These are phyloP conservation scores for Thermothielavioides terrestris DNA, from an alignment of 495 filamentous ascomycete species.

Conservation along the genomic window DNA sequence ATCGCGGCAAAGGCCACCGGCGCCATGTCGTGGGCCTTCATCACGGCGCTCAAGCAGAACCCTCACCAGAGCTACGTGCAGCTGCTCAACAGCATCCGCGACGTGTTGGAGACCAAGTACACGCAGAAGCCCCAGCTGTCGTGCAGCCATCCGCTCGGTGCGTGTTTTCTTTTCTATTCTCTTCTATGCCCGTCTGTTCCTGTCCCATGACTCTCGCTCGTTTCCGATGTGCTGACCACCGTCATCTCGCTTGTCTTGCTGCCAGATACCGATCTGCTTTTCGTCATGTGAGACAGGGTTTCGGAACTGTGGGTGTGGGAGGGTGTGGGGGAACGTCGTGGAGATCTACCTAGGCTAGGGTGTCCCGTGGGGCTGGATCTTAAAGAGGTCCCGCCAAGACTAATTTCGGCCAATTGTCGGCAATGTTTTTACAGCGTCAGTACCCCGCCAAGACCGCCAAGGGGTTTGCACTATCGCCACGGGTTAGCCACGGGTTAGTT, in stretches of 20 bases:
- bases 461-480: too few relatives aligned
- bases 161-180: constrained; percentile 20
- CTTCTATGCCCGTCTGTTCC: background rate
- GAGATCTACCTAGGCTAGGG: background rate
- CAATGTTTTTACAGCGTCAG: too few relatives aligned
- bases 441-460: too few relatives aligned
- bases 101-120: constrained; percentile 79
- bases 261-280: constrained; percentile 36
- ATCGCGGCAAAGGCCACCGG: constrained; percentile 79
- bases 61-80: constrained; percentile 94
- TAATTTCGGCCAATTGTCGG: too few relatives aligned
- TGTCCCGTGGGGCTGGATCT: too few relatives aligned
- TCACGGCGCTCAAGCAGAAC: constrained; percentile 80
- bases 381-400: too few relatives aligned
- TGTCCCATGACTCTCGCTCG: too few relatives aligned
- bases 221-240: constrained; percentile 1
- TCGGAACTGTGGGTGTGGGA: background rate
- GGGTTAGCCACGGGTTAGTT: too few relatives aligned
- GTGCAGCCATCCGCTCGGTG: constrained; percentile 92
- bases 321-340: background rate
- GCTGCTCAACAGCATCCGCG: constrained; percentile 87
- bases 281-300: constrained; percentile 35
- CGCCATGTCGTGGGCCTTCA: constrained; percentile 96
- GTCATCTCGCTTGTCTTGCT: background rate
- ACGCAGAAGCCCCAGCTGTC: constrained; percentile 94